A percentile compares a stretch with the other conserved stretches of the same genome.
Conservation (phyloP, 805 yeast genomes). For the Saturnispora serradocipensis region DNA sequence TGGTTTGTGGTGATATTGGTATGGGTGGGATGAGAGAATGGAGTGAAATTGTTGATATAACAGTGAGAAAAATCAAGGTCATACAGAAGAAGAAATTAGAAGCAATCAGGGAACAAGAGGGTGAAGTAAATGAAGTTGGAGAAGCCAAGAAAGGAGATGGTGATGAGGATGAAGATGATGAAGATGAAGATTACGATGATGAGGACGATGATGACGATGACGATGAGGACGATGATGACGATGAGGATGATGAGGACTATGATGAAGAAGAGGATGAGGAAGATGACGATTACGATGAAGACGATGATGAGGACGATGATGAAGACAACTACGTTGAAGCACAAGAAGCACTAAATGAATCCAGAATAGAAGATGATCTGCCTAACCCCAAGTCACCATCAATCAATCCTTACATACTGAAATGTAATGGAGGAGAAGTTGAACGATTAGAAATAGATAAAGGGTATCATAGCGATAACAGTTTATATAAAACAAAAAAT, state of each 20-base stretch:
- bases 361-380: conserved; percentile 6
- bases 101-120: conserved; percentile 32
- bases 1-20: conserved; percentile 94
- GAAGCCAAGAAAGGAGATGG: conserved; percentile 35
- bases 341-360: not conserved
- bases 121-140: conserved; percentile 41
- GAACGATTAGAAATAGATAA: conserved; percentile 1
- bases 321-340: conserved; percentile 5
- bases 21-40: conserved; percentile 99
- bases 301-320: conserved; percentile 26
- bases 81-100: conserved; percentile 41
- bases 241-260: conserved; percentile 21
- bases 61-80: conserved; percentile 62
- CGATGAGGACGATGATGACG: conserved; percentile 31
- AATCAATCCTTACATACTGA: conserved; percentile 11
- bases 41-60: conserved; percentile 83
- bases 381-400: conserved; percentile 13
- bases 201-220: conserved; percentile 34
- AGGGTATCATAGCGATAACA: conserved; percentile 5
- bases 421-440: conserved; percentile 10
- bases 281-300: conserved; percentile 33
- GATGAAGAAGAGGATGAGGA: conserved; percentile 26
- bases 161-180: conserved; percentile 33
- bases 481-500: not conserved
- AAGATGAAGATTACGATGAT: conserved; percentile 33